A percentile compares a stretch with the other conserved stretches of the same genome.
Evolutionary conservation across 2,329 filamentous ascomycete genomes (phyloP).

Genomic region (Phaeosphaeriaceae sp.): DNA sequence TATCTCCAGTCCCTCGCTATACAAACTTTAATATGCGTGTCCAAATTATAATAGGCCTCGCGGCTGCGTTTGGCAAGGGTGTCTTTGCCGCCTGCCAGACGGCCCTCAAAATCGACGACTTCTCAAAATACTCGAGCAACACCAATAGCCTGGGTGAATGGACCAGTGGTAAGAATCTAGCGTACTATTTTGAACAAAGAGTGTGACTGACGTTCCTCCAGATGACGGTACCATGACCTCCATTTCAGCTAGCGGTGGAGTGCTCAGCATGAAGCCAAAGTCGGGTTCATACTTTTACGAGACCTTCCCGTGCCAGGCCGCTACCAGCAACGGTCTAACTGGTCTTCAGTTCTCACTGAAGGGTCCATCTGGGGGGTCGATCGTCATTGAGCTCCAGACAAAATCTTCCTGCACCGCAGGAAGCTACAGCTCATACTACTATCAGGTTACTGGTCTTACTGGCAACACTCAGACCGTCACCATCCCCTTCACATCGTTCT

Average conservation of each 20-base stretch:
- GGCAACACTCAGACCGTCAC: conserved; percentile 59
- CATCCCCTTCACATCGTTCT: conserved; percentile 58
- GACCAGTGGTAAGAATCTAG: conserved; percentile 41
- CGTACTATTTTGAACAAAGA: too few relatives aligned
- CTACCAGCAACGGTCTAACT: conserved; percentile 55
- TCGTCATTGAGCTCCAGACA: conserved; percentile 58
- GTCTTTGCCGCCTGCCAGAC: conserved; percentile 45
- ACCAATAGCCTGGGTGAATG: conserved; percentile 44
- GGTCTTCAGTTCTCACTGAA: conserved; percentile 57
- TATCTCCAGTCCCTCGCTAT: conserved; percentile 35
- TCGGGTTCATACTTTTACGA: conserved; percentile 61
- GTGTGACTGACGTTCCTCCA: conserved; percentile 31
- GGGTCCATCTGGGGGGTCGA: conserved; percentile 51
- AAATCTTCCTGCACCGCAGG: conserved; percentile 52
- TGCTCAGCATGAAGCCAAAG: conserved; percentile 59
- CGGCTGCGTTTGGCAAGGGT: conserved; percentile 35
- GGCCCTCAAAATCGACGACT: conserved; percentile 48
- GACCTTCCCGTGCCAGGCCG: conserved; percentile 57
- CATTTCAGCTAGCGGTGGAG: conserved; percentile 51
- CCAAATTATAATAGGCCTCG: conserved; percentile 40
- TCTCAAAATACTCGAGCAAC: conserved; percentile 46
- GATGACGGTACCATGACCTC: conserved; percentile 59
- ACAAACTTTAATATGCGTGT: conserved; percentile 36
- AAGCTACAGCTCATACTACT: conserved; percentile 53
- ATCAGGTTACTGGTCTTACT: conserved; percentile 55